These are phyloP conservation scores for Cavenderia fasciculata DNA, from an alignment of 78 protist species.

Conservation along the genomic window DNA sequence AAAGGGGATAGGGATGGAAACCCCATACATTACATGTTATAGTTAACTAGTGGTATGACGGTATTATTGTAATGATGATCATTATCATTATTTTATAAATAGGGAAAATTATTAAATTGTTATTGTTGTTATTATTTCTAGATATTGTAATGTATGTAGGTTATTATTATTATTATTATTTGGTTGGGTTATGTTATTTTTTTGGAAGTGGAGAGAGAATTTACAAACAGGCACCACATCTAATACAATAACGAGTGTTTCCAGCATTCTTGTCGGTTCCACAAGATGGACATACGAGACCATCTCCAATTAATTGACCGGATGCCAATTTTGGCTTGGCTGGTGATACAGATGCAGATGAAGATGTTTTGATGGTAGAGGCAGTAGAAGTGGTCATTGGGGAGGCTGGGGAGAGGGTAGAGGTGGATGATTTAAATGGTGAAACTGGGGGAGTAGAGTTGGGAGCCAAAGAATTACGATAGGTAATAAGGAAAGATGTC, in stretches of 20 bases:
- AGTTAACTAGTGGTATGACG: too few species aligned
- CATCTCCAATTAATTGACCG: slow-evolving; percentile 37
- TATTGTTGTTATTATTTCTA: too few species aligned
- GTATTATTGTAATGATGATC: too few species aligned
- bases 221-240: slow-evolving; percentile 53
- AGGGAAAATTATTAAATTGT: too few species aligned
- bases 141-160: too few species aligned
- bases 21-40: too few species aligned
- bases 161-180: too few species aligned
- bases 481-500: slow-evolving; percentile 18
- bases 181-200: too few species aligned
- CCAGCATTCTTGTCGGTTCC: slow-evolving; percentile 27
- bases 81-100: too few species aligned
- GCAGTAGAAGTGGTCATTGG: slow-evolving; percentile 10
- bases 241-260: slow-evolving; percentile 34
- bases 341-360: not conserved
- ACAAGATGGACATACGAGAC: slow-evolving; percentile 53
- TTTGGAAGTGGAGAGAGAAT: too few species aligned
- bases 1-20: too few species aligned
- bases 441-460: slow-evolving; percentile 6
- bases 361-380: not conserved
- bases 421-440: slow-evolving; percentile 2
- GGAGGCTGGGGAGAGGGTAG: not conserved
- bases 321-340: not conserved
- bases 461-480: not conserved